A percentile compares a stretch with the other conserved stretches of the same genome.
phyloP scores from a whole-genome alignment of 345 rosid genomes.

The Moricandia moricandioides region DNA sequence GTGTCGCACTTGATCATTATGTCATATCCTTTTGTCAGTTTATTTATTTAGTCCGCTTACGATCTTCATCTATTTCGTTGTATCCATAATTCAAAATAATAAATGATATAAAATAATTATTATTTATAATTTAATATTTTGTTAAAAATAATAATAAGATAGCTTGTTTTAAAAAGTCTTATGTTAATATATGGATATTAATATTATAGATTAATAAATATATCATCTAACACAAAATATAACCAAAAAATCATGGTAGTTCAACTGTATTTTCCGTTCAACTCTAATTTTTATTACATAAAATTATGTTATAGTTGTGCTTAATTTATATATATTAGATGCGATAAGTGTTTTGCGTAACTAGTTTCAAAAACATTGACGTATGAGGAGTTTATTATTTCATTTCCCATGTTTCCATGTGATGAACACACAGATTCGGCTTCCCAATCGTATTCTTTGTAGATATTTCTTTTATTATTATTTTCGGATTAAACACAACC shows the following conservation, averaged over 20 bases:
- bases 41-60: constrained; percentile 25
- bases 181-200: not conserved
- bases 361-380: not conserved
- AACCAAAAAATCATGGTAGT: not conserved
- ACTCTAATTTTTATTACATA: not conserved
- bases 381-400: constrained; percentile 23
- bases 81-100: not conserved
- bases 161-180: too few relatives aligned
- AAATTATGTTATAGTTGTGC: not conserved
- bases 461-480: not conserved
- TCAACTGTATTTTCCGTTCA: not conserved
- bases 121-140: not conserved
- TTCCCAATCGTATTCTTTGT: constrained; percentile 8
- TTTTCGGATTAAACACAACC: not conserved
- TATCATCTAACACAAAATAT: not conserved
- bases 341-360: not conserved
- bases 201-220: not conserved
- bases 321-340: not conserved
- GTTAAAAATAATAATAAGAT: too few relatives aligned
- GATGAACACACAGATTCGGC: constrained; percentile 28
- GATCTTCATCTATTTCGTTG: constrained; percentile 13
- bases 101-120: not conserved
- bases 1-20: constrained; percentile 23
- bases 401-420: constrained; percentile 39
- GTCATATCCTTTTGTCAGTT: constrained; percentile 1